phyloP scores from a whole-genome alignment of 192 early-diverging fungal species.

The Spinellus fusiger region DNA sequence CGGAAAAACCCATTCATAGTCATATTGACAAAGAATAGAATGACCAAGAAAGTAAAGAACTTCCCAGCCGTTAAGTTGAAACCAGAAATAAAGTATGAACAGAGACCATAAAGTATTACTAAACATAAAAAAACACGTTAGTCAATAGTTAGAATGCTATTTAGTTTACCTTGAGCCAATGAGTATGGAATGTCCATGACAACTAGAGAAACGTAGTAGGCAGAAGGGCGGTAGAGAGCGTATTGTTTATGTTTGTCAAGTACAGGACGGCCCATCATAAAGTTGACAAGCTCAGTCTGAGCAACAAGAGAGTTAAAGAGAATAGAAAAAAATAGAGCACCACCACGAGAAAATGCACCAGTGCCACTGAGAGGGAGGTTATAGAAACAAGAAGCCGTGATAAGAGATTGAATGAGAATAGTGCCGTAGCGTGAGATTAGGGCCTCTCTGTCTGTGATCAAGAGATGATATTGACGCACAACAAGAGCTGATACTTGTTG shows the following conservation, averaged over 20 bases:
- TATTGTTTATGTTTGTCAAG: conserved; percentile 75
- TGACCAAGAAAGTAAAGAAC: conserved; percentile 51
- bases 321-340: conserved; percentile 64
- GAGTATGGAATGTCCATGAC: conserved; percentile 45
- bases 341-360: conserved; percentile 77
- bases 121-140: conserved; percentile 12
- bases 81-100: conserved; percentile 56
- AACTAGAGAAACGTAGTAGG: conserved; percentile 49
- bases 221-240: conserved; percentile 58
- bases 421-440: conserved; percentile 52
- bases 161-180: conserved; percentile 26
- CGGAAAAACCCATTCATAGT: conserved; percentile 57
- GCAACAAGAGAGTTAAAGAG: conserved; percentile 50
- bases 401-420: conserved; percentile 55
- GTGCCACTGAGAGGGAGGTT: conserved; percentile 43
- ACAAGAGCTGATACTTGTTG: conserved; percentile 56
- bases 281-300: conserved; percentile 63
- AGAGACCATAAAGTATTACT: conserved; percentile 51
- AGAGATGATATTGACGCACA: conserved; percentile 58
- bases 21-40: conserved; percentile 47
- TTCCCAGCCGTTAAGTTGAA: conserved; percentile 24
- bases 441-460: conserved; percentile 44
- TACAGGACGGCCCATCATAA: conserved; percentile 65
- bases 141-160: background rate
- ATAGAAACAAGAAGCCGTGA: conserved; percentile 69